Evolutionary conservation across 1,284 basidiomycete species (phyloP), one percentile per base, ranked within the genome.

Genomic region (Hemileia vastatrix): DNA sequence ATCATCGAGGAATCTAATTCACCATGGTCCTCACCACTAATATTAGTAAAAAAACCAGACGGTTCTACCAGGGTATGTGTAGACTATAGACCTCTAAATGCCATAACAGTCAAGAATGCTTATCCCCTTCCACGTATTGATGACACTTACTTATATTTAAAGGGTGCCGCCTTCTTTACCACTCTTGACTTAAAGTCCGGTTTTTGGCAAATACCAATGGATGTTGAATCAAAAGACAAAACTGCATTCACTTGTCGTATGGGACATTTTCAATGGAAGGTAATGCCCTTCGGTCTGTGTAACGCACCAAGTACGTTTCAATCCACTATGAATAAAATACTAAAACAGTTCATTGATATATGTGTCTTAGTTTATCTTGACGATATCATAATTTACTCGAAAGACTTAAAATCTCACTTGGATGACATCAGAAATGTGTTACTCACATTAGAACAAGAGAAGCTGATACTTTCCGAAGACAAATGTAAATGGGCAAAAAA

Each of bases 261-360:
- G 9, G 56, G 56, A 18, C 24, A 31, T 6, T 57, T 31, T 18
- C 21, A 57, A 27, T 57, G 18, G 21, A 19, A 47, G 18, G 56
- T 49, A 13, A 57, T 57, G 44, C 61, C 56, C 15, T 66, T 66
- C 36, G 61, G 66, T 11, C 47, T 67, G 18, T 40, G 11, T 13
- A 67, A 66, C 32, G 64, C 66, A 9, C 66, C 66, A 1, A 45
- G 54, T 8, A 59, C 57, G 5, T 67, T 67, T 55, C 78, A 80
- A 53, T 66, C 70, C 0, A 69, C 72, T 0, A 73, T 80, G 58
- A 76, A 68, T 2, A 40, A 61, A 44, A 18, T 44, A 13, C 43
- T 55, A 3, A 33, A 44, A 23, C n/a, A 55, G 13, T 18, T n/a
- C 15, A 33, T 55, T n/a, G 54, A 40, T 9, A 55, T 43, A 44